Evolutionary conservation across 2,329 filamentous ascomycete genomes (phyloP), one percentile per base, ranked within the genome.

Genomic region (Dactylellina drechsleri): DNA sequence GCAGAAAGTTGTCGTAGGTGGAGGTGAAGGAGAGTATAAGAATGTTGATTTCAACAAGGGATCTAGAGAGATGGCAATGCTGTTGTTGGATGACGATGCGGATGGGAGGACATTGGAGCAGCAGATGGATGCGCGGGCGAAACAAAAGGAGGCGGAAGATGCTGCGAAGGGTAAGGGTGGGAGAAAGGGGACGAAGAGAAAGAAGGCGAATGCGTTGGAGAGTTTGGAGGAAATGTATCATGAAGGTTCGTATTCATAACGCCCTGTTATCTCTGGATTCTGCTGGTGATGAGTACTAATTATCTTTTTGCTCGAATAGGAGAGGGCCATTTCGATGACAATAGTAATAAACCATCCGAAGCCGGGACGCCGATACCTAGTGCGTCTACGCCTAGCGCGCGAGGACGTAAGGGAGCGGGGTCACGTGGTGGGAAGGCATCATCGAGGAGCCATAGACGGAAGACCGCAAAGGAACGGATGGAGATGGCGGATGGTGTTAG

Each of bases 41-140:
- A 77, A 91, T 76, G 94, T 98, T 76, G 95, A 98, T 85, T 98
- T 99, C 86, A 98, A 96, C 82, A 95, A 94, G 60, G 90, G 95
- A 26, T 78, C 77, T 81, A 96, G 96, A 83, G 95, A 99, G 80
- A 98, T 98, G 83, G 95, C 95, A 53, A 91, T 98, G 90, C 98
- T 95, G 95, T 89, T 99, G 77, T 94, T 94, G 16, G 95, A 99
- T 81, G 95, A 98, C 68, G 92, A 98, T 81, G 95, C 93, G 0
- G 82, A 82, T 58, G 81, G 79, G 60, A 83, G 82, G 79, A 87
- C 86, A 81, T 84, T 84, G 74, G 84, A 84, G 76, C 83, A 83
- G 54, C 70, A 76, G 8, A 76, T 74, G 26, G 78, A 78, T 53
- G 72, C 57, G 0, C 75, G 77, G 64, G 76, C 70, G 16, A 77